phyloP scores from a whole-genome alignment of 2,329 filamentous ascomycete species.

The Penicillium decumbens region DNA sequence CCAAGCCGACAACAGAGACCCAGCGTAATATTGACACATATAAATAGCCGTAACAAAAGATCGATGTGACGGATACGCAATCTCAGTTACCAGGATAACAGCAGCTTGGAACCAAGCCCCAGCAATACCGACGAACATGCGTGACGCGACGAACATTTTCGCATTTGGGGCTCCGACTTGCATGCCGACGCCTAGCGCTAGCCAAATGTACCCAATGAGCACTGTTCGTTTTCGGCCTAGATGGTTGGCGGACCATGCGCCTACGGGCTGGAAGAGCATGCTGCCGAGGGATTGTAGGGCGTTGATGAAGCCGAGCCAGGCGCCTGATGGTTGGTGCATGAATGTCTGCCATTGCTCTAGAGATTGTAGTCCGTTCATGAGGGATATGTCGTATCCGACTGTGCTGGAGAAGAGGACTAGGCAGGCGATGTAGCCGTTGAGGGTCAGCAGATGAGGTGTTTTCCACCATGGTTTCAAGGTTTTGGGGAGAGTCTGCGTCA shows the following conservation, averaged over 20 bases:
- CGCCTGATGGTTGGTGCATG: conserved; percentile 26
- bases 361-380: conserved; percentile 32
- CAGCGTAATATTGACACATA: conserved; percentile 36
- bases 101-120: conserved; percentile 32
- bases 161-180: conserved; percentile 28
- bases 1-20: conserved; percentile 26
- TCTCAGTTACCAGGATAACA: conserved; percentile 42
- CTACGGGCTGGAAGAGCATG: conserved; percentile 26
- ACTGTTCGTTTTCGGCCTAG: conserved; percentile 34
- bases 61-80: conserved; percentile 43
- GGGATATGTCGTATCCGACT: conserved; percentile 7
- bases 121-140: conserved; percentile 37
- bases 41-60: conserved; percentile 33
- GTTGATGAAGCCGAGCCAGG: conserved; percentile 31
- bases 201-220: conserved; percentile 32
- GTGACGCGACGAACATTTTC: conserved; percentile 33
- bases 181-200: conserved; percentile 27
- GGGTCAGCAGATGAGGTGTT: conserved; percentile 1
- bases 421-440: neutral
- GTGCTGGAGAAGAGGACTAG: conserved; percentile 1
- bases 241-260: conserved; percentile 32
- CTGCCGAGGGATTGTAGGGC: conserved; percentile 29
- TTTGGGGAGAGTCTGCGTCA: neutral
- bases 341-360: conserved; percentile 31
- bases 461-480: conserved; percentile 7